These are phyloP conservation scores for Clathrus columnatus DNA, from an alignment of 768 basidiomycete genomes.

Conservation along the genomic window DNA sequence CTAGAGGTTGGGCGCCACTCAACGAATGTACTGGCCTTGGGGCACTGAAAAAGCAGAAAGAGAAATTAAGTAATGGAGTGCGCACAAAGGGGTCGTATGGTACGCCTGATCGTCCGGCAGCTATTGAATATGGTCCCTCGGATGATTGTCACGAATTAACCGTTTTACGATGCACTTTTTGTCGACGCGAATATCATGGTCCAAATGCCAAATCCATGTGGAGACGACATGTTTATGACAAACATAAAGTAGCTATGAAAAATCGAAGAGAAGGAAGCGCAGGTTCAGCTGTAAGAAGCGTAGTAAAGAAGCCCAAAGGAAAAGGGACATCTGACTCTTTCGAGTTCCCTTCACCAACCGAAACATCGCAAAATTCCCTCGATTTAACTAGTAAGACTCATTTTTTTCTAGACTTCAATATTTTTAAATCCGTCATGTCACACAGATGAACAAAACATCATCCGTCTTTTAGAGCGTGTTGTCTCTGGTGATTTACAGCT, in stretches of 20 bases:
- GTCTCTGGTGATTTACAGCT: constrained; percentile 8
- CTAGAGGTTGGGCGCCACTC: constrained; percentile 71
- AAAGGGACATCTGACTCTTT: background rate
- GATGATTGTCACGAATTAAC: constrained; percentile 53
- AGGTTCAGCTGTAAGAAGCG: background rate
- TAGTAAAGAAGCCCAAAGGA: background rate
- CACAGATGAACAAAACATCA: constrained; percentile 8
- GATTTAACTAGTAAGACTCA: constrained; percentile 2
- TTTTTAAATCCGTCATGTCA: background rate
- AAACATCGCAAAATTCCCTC: background rate
- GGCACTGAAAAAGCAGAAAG: constrained; percentile 46
- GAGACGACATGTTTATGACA: constrained; percentile 81
- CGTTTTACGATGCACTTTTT: constrained; percentile 74
- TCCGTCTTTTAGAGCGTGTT: constrained; percentile 8
- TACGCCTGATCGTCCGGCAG: constrained; percentile 27
- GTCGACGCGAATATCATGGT: constrained; percentile 73
- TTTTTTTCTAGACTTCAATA: background rate
- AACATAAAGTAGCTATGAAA: constrained; percentile 85
- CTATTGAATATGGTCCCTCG: constrained; percentile 42
- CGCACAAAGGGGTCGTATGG: constrained; percentile 10
- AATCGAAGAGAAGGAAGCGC: constrained; percentile 60
- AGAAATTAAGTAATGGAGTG: constrained; percentile 39
- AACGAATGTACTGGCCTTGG: constrained; percentile 2
- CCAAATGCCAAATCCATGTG: constrained; percentile 91
- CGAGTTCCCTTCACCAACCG: background rate